Conservation (phyloP, 176 grass and related monocot species). For the Aegilops sharonensis region DNA sequence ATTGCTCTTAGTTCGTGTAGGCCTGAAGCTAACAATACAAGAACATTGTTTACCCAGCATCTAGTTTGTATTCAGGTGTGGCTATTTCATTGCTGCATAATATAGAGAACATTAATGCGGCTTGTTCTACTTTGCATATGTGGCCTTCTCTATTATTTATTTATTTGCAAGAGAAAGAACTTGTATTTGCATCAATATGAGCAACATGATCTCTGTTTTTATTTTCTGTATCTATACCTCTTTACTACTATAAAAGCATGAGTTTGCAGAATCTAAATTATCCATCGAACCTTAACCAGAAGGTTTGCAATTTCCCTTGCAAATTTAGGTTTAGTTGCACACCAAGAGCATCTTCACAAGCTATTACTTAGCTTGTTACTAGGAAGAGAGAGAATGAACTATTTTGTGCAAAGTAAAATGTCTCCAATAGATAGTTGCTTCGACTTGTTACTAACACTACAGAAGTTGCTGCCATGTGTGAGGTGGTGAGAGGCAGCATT, state of each 20-base stretch:
- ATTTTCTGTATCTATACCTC: background rate
- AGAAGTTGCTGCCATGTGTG: background rate
- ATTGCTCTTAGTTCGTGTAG: background rate
- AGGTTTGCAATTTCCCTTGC: background rate
- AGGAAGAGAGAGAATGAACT: background rate
- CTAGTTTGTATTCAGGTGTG: conserved; percentile 14
- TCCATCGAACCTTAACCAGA: background rate
- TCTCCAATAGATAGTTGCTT: too few relatives aligned
- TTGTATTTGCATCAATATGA: background rate
- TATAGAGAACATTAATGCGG: background rate
- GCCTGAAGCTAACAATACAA: background rate
- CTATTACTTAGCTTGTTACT: conserved; percentile 2
- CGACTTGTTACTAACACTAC: background rate
- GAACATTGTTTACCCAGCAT: conserved; percentile 4
- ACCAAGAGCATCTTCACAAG: background rate
- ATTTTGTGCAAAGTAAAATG: background rate
- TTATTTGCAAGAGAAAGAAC: background rate
- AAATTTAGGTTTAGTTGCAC: background rate
- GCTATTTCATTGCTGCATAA: background rate
- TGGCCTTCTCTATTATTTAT: background rate
- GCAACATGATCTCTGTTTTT: background rate
- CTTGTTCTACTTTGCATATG: conserved; percentile 4
- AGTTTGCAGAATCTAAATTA: background rate
- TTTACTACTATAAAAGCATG: background rate
- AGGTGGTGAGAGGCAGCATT: background rate